These are phyloP conservation scores for Fabrea salina DNA, from an alignment of 169 alveolate species.

Conservation along the genomic window DNA sequence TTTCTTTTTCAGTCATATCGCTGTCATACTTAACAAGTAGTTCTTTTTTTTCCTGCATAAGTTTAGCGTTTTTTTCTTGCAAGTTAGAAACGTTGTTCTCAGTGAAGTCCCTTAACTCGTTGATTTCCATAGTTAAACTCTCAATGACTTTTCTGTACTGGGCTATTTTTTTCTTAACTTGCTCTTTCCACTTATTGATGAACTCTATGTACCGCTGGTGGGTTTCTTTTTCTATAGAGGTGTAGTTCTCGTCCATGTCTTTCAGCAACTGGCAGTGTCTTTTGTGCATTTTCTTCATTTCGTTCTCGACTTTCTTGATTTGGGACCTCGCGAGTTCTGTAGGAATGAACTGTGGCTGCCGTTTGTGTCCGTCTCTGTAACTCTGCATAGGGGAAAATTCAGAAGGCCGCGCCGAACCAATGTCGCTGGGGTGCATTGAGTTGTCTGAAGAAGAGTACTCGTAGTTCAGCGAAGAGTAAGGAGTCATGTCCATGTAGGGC, in stretches of 20 bases:
- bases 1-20: slow-evolving; percentile 20
- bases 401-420: not conserved
- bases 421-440: not conserved
- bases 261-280: slow-evolving; percentile 42
- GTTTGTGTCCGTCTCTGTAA: no score
- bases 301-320: slow-evolving; percentile 49
- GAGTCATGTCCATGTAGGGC: no score
- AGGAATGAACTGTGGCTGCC: no score
- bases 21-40: not conserved
- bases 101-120: slow-evolving; percentile 22
- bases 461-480: no score
- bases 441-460: not conserved
- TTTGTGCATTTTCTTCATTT: slow-evolving; percentile 53
- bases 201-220: slow-evolving; percentile 51
- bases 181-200: slow-evolving; percentile 49
- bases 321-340: slow-evolving; percentile 43
- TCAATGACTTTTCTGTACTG: slow-evolving; percentile 46
- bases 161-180: slow-evolving; percentile 37
- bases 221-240: slow-evolving; percentile 49
- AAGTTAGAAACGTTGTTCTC: slow-evolving; percentile 16
- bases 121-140: slow-evolving; percentile 23
- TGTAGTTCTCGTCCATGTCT: slow-evolving; percentile 56
- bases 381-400: not conserved
- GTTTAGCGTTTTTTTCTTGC: not conserved
- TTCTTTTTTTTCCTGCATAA: not conserved